These are phyloP conservation scores for Clonostachys chloroleuca DNA, from an alignment of 2,329 filamentous ascomycete species.

Conservation along the genomic window DNA sequence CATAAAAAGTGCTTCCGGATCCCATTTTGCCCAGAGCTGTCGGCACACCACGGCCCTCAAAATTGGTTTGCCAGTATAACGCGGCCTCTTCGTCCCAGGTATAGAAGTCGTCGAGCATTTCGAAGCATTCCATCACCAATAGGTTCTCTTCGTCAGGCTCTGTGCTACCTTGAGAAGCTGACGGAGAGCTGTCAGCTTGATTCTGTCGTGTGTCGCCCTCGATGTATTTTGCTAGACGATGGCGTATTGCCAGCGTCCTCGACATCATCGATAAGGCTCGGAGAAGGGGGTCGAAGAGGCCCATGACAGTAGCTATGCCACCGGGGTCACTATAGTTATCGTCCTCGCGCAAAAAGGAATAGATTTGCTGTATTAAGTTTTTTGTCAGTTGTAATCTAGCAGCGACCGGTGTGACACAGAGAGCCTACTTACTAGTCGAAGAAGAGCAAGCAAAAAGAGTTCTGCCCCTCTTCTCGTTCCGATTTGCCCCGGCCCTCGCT, in stretches of 20 bases:
- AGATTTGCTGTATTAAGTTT: constrained; percentile 16
- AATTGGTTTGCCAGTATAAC: constrained; percentile 19
- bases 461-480: constrained; percentile 18
- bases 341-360: constrained; percentile 21
- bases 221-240: constrained; percentile 2
- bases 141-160: not conserved
- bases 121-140: constrained; percentile 13
- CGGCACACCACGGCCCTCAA: constrained; percentile 16
- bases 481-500: constrained; percentile 20
- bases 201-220: not conserved
- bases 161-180: constrained; percentile 2
- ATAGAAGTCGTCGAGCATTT: constrained; percentile 19
- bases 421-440: constrained; percentile 18
- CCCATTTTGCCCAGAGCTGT: constrained; percentile 16
- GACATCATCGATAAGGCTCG: constrained; percentile 22
- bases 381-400: not conserved
- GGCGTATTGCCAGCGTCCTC: constrained; percentile 10
- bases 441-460: constrained; percentile 18
- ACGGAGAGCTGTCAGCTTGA: not conserved
- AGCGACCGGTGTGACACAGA: no score
- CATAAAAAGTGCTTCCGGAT: constrained; percentile 11
- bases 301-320: constrained; percentile 16
- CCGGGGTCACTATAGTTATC: constrained; percentile 21
- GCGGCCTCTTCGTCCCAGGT: constrained; percentile 21
- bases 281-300: constrained; percentile 19